phyloP scores from a whole-genome alignment of 1,139 yeast genomes.

The Taphrina flavorubra region DNA sequence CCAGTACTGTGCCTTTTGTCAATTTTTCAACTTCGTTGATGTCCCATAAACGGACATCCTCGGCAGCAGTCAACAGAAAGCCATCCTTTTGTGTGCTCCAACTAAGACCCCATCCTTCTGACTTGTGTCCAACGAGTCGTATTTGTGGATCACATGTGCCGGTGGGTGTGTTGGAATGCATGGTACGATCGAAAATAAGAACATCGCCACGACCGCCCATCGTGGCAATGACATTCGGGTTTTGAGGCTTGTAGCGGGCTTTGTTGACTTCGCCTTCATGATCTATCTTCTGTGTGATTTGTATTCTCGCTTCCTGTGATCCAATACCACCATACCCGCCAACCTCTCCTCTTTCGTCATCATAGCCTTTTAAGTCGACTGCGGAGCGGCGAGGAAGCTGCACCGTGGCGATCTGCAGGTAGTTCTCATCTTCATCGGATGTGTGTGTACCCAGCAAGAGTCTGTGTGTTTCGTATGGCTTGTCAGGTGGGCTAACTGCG shows the following conservation, averaged over 20 bases:
- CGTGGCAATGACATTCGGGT: conserved; percentile 71
- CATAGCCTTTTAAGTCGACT: conserved; percentile 51
- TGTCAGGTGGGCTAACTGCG: conserved; percentile 44
- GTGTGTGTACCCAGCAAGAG: conserved; percentile 86
- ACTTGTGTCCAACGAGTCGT: conserved; percentile 63
- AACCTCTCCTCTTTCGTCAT: conserved; percentile 49
- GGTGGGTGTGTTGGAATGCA: conserved; percentile 53
- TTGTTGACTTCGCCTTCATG: conserved; percentile 72
- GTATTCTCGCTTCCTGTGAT: conserved; percentile 53
- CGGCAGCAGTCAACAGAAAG: conserved; percentile 67
- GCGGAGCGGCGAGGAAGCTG: conserved; percentile 61
- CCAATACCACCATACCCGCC: conserved; percentile 49
- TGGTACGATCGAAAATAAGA: conserved; percentile 66
- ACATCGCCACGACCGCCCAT: conserved; percentile 78
- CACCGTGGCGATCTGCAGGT: conserved; percentile 74
- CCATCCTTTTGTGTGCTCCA: conserved; percentile 60
- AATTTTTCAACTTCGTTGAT: conserved; percentile 50
- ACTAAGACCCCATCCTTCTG: conserved; percentile 72
- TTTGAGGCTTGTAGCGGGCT: conserved; percentile 81
- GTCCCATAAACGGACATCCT: conserved; percentile 80
- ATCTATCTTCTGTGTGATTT: conserved; percentile 59
- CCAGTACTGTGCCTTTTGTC: conserved; percentile 35
- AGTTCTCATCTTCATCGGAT: conserved; percentile 76
- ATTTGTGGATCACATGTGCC: conserved; percentile 52
- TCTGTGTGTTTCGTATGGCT: conserved; percentile 49